Conservation (phyloP, 139 green algal species). For the Asterochloris sp. region DNA sequence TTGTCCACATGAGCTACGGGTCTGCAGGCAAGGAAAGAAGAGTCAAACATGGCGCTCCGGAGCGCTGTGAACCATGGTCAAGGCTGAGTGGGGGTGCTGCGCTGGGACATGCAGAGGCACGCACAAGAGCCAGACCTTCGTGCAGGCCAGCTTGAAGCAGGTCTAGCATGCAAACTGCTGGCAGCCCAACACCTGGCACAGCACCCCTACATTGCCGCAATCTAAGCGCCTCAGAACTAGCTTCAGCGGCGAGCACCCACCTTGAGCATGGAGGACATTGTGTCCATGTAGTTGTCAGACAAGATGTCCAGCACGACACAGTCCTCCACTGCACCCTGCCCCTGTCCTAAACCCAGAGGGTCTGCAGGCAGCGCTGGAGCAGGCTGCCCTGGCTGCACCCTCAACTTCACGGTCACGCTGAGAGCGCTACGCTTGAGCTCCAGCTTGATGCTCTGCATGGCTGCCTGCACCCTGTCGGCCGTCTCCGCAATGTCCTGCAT, state of each 20-base stretch:
- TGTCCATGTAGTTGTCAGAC: slow-evolving; percentile 26
- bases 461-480: slow-evolving; percentile 3
- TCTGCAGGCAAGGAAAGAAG: no score
- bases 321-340: background rate
- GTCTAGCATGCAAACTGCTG: no score
- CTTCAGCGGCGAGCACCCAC: background rate
- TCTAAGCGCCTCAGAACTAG: no score
- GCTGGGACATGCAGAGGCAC: no score
- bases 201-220: no score
- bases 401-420: slow-evolving; percentile 2
- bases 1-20: no score
- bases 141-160: no score
- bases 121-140: no score
- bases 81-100: no score
- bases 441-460: background rate
- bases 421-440: slow-evolving; percentile 16
- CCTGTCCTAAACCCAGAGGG: background rate
- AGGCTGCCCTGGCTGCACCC: background rate
- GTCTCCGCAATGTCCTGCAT: slow-evolving; percentile 29
- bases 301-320: slow-evolving; percentile 11
- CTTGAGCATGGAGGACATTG: slow-evolving; percentile 14
- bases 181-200: no score
- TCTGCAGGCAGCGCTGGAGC: background rate
- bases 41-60: no score
- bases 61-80: no score